Evolutionary conservation across 2,329 filamentous ascomycete species (phyloP), one percentile per base, ranked within the genome.

Genomic region (Macrophomina pseudophaseolina): DNA sequence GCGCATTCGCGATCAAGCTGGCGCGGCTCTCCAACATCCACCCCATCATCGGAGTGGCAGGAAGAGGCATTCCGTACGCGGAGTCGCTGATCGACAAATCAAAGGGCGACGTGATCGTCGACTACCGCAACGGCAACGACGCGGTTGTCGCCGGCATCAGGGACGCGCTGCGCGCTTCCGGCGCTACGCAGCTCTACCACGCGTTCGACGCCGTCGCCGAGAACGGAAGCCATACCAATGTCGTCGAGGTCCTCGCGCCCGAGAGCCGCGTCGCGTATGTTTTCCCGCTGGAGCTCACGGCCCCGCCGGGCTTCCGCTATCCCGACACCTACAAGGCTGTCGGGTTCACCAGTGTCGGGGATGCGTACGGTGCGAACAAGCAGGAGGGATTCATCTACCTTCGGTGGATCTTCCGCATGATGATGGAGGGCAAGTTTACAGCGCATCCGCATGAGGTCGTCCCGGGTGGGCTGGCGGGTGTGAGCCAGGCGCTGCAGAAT

Each of bases 121-220:
- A 88, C 67, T 88, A 88, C 74, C 84, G 86, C 28, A 73, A 80
- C 0, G 87, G 87, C 8, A 80, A 85, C 63, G 84, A 85, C 0
- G 80, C 81, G 2, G 79, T 88, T 5, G 78, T 86, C 0, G 70
- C 74, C 65, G 75, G 76, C 14, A 77, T 87, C 69, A 77, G 80
- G 42, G 76, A 80, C 16, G 81, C 81, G 3, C 76, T 83, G 12
- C 75, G 80, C 3, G 80, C 80, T 2, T 70, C 77, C 12, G 63
- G 63, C 16, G 51, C 42, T 9, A 4, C 18, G 5, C 80, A 81
- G 68, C 70, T 87, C 16, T 70, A 80, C 6, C 79, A 88, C 68
- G 87, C 86, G 0, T 85, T 84, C 66, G 88, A 91, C 70, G 84
- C 87, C 0, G 82, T 88, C 0, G 81, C 81, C 1, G 85, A 88